phyloP scores from a whole-genome alignment of 1,284 basidiomycete species.

The Ustilago loliicola region DNA sequence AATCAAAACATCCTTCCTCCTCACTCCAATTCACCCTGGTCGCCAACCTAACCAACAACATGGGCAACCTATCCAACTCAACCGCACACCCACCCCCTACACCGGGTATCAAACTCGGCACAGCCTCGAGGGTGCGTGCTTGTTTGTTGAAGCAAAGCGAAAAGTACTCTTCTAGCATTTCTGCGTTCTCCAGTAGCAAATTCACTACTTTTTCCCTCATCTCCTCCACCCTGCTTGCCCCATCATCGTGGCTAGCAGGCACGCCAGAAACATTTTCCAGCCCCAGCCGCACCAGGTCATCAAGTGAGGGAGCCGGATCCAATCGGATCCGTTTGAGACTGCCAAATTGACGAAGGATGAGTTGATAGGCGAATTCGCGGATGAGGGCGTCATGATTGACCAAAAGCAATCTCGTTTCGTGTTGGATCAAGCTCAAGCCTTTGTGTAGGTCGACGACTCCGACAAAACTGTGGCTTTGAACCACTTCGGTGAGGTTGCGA shows the following conservation, averaged over 20 bases:
- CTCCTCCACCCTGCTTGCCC: slow-evolving; percentile 67
- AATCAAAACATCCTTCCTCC: slow-evolving; percentile 87
- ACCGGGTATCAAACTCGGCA: slow-evolving; percentile 86
- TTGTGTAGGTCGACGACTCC: slow-evolving; percentile 86
- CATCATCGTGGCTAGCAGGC: slow-evolving; percentile 66
- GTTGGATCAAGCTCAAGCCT: slow-evolving; percentile 86
- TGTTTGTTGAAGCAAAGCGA: slow-evolving; percentile 75
- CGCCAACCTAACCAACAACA: slow-evolving; percentile 65
- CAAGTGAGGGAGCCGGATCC: slow-evolving; percentile 83
- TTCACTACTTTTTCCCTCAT: slow-evolving; percentile 59
- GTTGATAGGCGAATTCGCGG: slow-evolving; percentile 95
- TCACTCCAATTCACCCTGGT: slow-evolving; percentile 85
- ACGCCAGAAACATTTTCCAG: slow-evolving; percentile 78
- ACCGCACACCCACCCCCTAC: slow-evolving; percentile 79
- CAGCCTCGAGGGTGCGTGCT: slow-evolving; percentile 78
- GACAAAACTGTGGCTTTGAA: slow-evolving; percentile 90
- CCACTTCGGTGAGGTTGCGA: slow-evolving; percentile 83
- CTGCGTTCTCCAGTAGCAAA: slow-evolving; percentile 74
- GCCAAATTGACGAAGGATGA: slow-evolving; percentile 92
- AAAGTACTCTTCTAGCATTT: slow-evolving; percentile 95
- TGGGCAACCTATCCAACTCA: slow-evolving; percentile 75
- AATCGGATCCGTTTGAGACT: slow-evolving; percentile 81
- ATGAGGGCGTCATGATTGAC: slow-evolving; percentile 79
- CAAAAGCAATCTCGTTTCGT: slow-evolving; percentile 88
- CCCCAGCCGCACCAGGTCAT: slow-evolving; percentile 81